phyloP scores from a whole-genome alignment of 2,329 filamentous ascomycete genomes.

The Acephala macrosclerotiorum region DNA sequence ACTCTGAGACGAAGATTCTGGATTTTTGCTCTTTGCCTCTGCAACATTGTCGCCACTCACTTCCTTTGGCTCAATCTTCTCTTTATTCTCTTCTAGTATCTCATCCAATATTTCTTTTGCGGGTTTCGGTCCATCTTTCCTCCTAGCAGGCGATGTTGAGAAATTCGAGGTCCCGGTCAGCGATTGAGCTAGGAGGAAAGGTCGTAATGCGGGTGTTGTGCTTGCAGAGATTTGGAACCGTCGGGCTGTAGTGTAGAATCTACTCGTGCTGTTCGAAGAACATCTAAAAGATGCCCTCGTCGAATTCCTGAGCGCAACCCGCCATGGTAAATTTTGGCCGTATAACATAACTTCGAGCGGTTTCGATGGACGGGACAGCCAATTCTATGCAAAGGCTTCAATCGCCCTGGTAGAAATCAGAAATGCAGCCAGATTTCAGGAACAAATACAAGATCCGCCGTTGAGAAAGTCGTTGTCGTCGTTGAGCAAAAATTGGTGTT shows the following conservation, averaged over 20 bases:
- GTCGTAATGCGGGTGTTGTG: slow-evolving; percentile 70
- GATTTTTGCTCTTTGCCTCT: slow-evolving; percentile 44
- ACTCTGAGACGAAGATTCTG: slow-evolving; percentile 34
- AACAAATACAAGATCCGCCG: not conserved
- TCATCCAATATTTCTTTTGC: slow-evolving; percentile 46
- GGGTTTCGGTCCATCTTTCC: slow-evolving; percentile 47
- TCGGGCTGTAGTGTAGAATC: slow-evolving; percentile 36
- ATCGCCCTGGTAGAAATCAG: not conserved
- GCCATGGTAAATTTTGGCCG: slow-evolving; percentile 70
- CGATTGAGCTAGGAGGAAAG: slow-evolving; percentile 61
- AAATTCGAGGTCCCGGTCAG: slow-evolving; percentile 53
- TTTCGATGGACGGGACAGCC: slow-evolving; percentile 2
- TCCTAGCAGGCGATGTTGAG: slow-evolving; percentile 57
- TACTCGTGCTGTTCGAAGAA: slow-evolving; percentile 30
- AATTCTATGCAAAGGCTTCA: not conserved
- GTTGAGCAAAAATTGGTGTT: not conserved
- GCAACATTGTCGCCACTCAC: slow-evolving; percentile 55
- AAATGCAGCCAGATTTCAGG: not conserved
- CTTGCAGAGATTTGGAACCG: slow-evolving; percentile 55
- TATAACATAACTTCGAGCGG: slow-evolving; percentile 60
- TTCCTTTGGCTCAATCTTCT: slow-evolving; percentile 43
- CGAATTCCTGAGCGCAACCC: slow-evolving; percentile 55
- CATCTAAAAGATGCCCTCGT: slow-evolving; percentile 33
- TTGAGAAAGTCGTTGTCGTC: not conserved
- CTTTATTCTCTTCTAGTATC: slow-evolving; percentile 51